Evolutionary conservation across 352 stramenopile genomes (phyloP).

Genomic region (Globisporangium cylindrosporum): DNA sequence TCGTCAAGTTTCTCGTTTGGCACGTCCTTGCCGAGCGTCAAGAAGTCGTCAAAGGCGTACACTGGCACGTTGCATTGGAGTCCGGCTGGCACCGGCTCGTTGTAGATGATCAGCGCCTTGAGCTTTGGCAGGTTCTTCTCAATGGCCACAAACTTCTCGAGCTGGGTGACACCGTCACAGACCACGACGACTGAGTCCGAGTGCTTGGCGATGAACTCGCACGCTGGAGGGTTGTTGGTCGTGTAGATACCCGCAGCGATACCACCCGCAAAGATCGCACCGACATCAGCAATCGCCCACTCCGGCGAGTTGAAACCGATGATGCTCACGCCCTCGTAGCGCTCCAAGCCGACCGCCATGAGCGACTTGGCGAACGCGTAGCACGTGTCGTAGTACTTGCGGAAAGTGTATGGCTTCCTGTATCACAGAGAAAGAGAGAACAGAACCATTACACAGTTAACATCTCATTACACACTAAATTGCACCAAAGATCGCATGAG

Average conservation of each 20-base stretch:
- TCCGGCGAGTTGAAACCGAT: constrained; percentile 92
- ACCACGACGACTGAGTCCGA: constrained; percentile 91
- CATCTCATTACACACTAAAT: neutral
- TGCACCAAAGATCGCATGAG: neutral
- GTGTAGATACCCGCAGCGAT: constrained; percentile 96
- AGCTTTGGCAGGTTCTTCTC: constrained; percentile 85
- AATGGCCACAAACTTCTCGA: constrained; percentile 92
- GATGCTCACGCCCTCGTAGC: constrained; percentile 83
- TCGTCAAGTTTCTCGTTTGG: constrained; percentile 61
- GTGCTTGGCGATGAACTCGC: constrained; percentile 93
- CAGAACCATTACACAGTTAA: neutral
- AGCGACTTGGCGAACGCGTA: constrained; percentile 79
- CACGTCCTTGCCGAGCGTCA: constrained; percentile 68
- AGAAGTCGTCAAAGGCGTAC: constrained; percentile 80
- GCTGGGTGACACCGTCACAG: constrained; percentile 89
- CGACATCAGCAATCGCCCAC: constrained; percentile 92
- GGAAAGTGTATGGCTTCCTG: constrained; percentile 64
- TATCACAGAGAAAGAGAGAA: constrained; percentile 2
- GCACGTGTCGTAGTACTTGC: constrained; percentile 79
- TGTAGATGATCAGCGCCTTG: constrained; percentile 95
- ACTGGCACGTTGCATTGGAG: constrained; percentile 66
- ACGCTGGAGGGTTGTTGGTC: constrained; percentile 90
- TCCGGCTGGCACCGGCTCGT: constrained; percentile 66
- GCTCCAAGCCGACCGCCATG: constrained; percentile 63
- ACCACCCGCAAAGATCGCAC: constrained; percentile 90